Evolutionary conservation across 1,284 basidiomycete species (phyloP).

Genomic region (Sparassis latifolia): DNA sequence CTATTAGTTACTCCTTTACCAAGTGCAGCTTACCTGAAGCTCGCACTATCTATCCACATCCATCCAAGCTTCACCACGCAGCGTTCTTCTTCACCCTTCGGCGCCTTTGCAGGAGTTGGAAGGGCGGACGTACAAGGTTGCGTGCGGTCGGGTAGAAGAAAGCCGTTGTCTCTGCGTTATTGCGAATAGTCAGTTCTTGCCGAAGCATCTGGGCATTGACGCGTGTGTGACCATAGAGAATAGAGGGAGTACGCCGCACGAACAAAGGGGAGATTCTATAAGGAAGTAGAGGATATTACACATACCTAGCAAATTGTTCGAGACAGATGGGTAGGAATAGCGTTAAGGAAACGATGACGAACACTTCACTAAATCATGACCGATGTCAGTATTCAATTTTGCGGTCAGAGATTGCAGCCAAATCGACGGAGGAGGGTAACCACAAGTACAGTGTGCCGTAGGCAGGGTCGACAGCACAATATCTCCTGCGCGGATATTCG

Average conservation of each 20-base stretch:
- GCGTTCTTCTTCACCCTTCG: conserved; percentile 29
- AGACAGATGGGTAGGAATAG: conserved; percentile 79
- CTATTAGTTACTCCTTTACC: neutral
- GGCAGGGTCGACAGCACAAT: no score
- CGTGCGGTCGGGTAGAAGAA: conserved; percentile 54
- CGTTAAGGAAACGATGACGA: conserved; percentile 73
- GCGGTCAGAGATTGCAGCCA: no score
- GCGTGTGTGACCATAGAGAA: no score
- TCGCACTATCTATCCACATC: conserved; percentile 80
- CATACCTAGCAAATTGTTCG: conserved; percentile 65
- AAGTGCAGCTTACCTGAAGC: conserved; percentile 62
- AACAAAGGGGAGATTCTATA: no score
- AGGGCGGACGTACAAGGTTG: conserved; percentile 36
- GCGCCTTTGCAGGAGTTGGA: conserved; percentile 9
- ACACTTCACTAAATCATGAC: conserved; percentile 55
- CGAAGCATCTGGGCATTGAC: no score
- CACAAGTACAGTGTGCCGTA: no score
- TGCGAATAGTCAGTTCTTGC: no score
- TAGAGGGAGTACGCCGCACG: no score
- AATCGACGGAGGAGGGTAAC: no score
- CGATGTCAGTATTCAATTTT: neutral
- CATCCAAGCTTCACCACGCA: conserved; percentile 75
- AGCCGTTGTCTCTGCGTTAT: conserved; percentile 61
- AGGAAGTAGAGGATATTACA: neutral
- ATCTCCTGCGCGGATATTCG: no score